Evolutionary conservation across 2,329 filamentous ascomycete species (phyloP).

Genomic region (Aspergillus awamori): DNA sequence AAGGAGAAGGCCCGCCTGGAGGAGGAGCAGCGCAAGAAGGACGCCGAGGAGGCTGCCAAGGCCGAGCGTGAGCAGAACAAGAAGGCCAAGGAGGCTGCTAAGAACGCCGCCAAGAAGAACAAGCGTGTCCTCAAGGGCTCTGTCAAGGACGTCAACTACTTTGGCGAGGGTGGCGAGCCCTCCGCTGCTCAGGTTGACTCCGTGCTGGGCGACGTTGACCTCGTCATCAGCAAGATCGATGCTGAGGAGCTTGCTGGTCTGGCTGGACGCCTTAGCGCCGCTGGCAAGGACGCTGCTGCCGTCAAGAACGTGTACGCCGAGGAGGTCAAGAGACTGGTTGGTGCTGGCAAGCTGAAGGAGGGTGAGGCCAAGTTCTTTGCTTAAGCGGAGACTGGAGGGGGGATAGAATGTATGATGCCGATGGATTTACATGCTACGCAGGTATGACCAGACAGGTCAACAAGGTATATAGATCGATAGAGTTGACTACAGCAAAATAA

Average conservation of each 20-base stretch:
- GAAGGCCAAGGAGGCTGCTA: slow-evolving; percentile 98
- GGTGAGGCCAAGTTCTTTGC: slow-evolving; percentile 69
- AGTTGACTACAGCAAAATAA: slow-evolving; percentile 13
- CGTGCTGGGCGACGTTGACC: slow-evolving; percentile 82
- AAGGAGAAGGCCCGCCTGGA: slow-evolving; percentile 81
- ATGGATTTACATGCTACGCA: slow-evolving; percentile 5
- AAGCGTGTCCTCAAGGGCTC: slow-evolving; percentile 93
- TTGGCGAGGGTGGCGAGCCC: slow-evolving; percentile 69
- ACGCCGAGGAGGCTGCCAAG: slow-evolving; percentile 86
- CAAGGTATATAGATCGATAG: slow-evolving; percentile 20
- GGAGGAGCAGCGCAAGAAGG: slow-evolving; percentile 75
- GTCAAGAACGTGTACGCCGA: slow-evolving; percentile 82
- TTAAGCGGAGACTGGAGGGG: slow-evolving; percentile 19
- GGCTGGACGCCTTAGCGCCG: slow-evolving; percentile 75
- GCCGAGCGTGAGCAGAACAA: slow-evolving; percentile 78
- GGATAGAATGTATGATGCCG: neutral
- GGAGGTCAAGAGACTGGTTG: slow-evolving; percentile 77
- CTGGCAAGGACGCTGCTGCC: slow-evolving; percentile 75
- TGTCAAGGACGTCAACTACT: slow-evolving; percentile 98
- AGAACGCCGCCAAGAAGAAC: slow-evolving; percentile 99
- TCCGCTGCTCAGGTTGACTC: slow-evolving; percentile 77
- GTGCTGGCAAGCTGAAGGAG: slow-evolving; percentile 82
- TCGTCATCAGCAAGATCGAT: slow-evolving; percentile 84
- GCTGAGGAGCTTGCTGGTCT: slow-evolving; percentile 85
- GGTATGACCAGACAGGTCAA: neutral